A percentile compares a stretch with the other conserved stretches of the same genome.
These are phyloP conservation scores for Ogataea haglerorum DNA, from an alignment of 805 yeast species.

Conservation along the genomic window DNA sequence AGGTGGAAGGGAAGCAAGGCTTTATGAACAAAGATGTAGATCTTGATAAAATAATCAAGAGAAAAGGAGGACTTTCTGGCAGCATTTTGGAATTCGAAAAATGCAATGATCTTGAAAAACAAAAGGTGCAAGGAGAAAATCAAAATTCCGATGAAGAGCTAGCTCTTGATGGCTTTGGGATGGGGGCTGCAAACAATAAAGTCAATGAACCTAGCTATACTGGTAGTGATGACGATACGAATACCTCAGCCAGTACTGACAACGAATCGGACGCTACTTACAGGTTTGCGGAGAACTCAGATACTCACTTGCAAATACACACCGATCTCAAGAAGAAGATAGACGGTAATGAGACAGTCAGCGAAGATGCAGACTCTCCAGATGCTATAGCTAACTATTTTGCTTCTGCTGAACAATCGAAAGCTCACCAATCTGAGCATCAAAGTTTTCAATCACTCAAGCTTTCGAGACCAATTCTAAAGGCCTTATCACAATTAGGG, in stretches of 20 bases:
- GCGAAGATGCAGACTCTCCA: slow-evolving; percentile 56
- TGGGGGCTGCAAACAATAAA: slow-evolving; percentile 34
- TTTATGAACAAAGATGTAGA: slow-evolving; percentile 59
- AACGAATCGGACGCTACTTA: no score
- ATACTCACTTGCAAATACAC: no score
- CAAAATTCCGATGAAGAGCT: slow-evolving; percentile 37
- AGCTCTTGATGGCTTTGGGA: slow-evolving; percentile 42
- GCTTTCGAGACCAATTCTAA: slow-evolving; percentile 85
- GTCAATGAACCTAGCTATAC: slow-evolving; percentile 28
- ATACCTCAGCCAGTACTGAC: no score
- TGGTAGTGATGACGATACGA: slow-evolving; percentile 5
- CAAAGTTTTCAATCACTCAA: slow-evolving; percentile 71
- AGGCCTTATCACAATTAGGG: slow-evolving; percentile 77
- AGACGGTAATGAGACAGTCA: not conserved
- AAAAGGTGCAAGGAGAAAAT: not conserved
- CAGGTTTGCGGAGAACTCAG: no score
- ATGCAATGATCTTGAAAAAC: no score
- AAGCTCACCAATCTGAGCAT: slow-evolving; percentile 33
- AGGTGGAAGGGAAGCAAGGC: slow-evolving; percentile 39
- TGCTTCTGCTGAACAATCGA: slow-evolving; percentile 51
- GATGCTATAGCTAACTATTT: slow-evolving; percentile 82
- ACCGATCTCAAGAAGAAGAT: no score
- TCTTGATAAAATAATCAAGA: slow-evolving; percentile 79
- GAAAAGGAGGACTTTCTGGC: slow-evolving; percentile 66
- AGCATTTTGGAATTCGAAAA: slow-evolving; percentile 21